phyloP scores from a whole-genome alignment of 75 land plant species.

The Sequoia sempervirens region DNA sequence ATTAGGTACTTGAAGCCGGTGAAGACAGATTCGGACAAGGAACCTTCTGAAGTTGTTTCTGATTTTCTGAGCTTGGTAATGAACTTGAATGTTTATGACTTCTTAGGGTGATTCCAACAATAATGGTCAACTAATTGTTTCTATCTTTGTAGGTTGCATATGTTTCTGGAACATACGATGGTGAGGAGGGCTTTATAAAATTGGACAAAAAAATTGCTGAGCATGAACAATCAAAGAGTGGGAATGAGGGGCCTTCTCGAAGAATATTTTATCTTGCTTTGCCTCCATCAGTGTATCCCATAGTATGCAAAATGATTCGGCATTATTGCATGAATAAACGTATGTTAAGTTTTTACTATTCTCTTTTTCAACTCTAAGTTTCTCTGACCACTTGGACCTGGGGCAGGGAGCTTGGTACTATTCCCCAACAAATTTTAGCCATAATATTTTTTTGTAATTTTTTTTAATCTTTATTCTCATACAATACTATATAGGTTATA shows the following conservation, averaged over 20 bases:
- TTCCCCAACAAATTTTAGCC: no score
- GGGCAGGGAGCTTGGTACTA: no score
- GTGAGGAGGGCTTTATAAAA: conserved; percentile 55
- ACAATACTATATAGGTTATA: background rate
- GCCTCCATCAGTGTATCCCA: conserved; percentile 95
- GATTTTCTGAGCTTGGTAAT: conserved; percentile 76
- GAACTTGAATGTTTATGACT: background rate
- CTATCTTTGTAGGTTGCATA: conserved; percentile 64
- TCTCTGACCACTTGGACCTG: no score
- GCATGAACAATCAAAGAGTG: conserved; percentile 52
- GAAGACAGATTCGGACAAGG: conserved; percentile 32
- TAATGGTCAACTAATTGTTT: background rate
- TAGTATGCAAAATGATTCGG: conserved; percentile 79
- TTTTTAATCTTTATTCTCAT: background rate
- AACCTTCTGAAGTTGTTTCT: conserved; percentile 39
- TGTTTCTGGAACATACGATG: conserved; percentile 80
- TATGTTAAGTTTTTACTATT: conserved; percentile 9
- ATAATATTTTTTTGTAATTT: no score
- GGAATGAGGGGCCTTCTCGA: conserved; percentile 53
- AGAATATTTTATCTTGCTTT: conserved; percentile 93
- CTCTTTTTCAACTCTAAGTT: no score
- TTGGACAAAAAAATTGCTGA: conserved; percentile 58
- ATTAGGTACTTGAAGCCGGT: conserved; percentile 57
- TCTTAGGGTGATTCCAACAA: background rate
- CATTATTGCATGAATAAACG: conserved; percentile 78